A percentile compares a stretch with the other conserved stretches of the same genome.
Conservation (phyloP, 78 protist genomes). For the Speleostelium caveatum region DNA sequence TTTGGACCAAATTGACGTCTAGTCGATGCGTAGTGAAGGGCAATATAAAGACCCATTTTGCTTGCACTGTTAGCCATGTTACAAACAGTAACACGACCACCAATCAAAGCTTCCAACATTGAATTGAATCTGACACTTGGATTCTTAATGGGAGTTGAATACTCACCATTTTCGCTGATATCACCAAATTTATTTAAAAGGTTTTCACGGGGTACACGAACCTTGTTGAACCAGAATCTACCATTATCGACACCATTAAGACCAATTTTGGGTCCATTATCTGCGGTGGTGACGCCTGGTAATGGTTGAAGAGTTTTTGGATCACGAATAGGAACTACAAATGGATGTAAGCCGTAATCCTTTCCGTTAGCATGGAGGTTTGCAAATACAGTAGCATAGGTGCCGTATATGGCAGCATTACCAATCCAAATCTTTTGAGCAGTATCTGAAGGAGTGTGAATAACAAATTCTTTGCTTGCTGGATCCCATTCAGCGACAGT, state of each 20-base stretch:
- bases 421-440: conserved; percentile 89
- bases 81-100: conserved; percentile 81
- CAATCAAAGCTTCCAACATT: conserved; percentile 79
- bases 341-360: conserved; percentile 84
- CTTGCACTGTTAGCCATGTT: conserved; percentile 52
- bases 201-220: conserved; percentile 76
- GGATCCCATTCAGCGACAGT: conserved; percentile 82
- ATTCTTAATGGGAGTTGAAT: conserved; percentile 64
- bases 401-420: conserved; percentile 63
- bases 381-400: conserved; percentile 71
- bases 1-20: conserved; percentile 77
- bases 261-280: conserved; percentile 84
- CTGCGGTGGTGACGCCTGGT: conserved; percentile 76
- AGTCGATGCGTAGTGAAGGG: conserved; percentile 67
- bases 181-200: conserved; percentile 76
- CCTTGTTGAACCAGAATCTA: conserved; percentile 79
- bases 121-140: conserved; percentile 74
- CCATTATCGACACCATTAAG: conserved; percentile 88
- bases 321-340: conserved; percentile 76
- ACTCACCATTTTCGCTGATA: conserved; percentile 43
- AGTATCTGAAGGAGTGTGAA: conserved; percentile 65
- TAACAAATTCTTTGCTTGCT: conserved; percentile 41
- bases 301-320: conserved; percentile 23
- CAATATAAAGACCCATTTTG: conserved; percentile 75
- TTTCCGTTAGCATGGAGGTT: conserved; percentile 48